A percentile compares a stretch with the other conserved stretches of the same genome.
Evolutionary conservation across 192 early-diverging fungal genomes (phyloP).

Genomic region (Coemansia sp.): DNA sequence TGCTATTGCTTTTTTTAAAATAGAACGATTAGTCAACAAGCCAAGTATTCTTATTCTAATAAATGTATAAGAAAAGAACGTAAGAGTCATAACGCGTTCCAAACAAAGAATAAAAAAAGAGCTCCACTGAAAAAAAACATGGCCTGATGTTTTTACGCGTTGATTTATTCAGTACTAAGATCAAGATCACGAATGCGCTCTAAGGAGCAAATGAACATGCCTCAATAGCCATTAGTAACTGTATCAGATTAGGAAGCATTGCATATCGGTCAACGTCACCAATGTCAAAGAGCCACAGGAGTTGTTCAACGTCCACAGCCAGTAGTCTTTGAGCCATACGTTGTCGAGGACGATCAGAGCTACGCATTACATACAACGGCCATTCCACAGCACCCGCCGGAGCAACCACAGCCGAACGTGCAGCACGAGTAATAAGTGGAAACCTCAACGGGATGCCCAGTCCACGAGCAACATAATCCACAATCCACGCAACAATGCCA

Average conservation of each 20-base stretch:
- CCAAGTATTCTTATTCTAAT: no score
- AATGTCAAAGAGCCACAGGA: constrained; percentile 21
- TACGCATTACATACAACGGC: constrained; percentile 25
- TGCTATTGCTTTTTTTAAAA: neutral
- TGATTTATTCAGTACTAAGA: neutral
- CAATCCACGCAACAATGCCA: constrained; percentile 18
- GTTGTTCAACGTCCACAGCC: constrained; percentile 24
- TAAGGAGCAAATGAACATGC: constrained; percentile 23
- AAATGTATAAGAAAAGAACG: neutral
- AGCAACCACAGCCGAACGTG: constrained; percentile 20
- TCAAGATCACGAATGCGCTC: no score
- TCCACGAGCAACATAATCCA: constrained; percentile 16
- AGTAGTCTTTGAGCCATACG: constrained; percentile 16
- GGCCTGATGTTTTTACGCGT: neutral
- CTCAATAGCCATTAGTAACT: constrained; percentile 41
- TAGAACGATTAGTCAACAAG: no score
- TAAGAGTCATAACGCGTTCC: neutral
- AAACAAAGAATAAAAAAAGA: no score
- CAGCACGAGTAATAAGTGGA: constrained; percentile 20
- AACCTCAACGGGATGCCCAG: constrained; percentile 25
- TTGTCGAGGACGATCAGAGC: constrained; percentile 10
- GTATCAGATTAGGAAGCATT: constrained; percentile 19
- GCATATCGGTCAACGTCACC: constrained; percentile 7
- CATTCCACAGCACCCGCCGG: constrained; percentile 10
- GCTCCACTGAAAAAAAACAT: no score